phyloP scores from a whole-genome alignment of 192 early-diverging fungal species.

The Coemansia umbellata region DNA sequence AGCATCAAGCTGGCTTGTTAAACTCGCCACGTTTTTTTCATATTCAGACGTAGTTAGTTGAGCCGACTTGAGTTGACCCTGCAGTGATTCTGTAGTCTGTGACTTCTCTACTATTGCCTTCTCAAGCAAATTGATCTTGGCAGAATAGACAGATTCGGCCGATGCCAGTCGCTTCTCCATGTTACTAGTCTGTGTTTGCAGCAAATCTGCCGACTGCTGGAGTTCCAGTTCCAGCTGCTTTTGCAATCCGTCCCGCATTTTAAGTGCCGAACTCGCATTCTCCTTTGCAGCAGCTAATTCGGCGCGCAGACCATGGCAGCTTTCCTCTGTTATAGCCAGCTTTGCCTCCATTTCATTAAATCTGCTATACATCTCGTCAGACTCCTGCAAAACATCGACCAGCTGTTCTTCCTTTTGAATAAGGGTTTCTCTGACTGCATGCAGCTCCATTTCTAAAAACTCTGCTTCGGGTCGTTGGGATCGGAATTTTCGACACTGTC shows the following conservation, averaged over 20 bases:
- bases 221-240: conserved; percentile 9
- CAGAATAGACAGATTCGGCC: background rate
- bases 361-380: conserved; percentile 15
- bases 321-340: background rate
- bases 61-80: background rate
- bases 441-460: conserved; percentile 49
- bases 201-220: background rate
- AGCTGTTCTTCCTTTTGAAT: conserved; percentile 39
- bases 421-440: conserved; percentile 32
- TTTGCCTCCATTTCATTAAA: conserved; percentile 6
- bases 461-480: conserved; percentile 48
- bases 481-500: conserved; percentile 39
- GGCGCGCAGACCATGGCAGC: conserved; percentile 2
- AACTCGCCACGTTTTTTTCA: background rate
- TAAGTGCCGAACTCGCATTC: background rate
- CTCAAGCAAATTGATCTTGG: conserved; percentile 4
- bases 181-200: background rate
- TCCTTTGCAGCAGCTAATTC: background rate
- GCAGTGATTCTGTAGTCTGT: background rate
- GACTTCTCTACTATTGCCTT: background rate
- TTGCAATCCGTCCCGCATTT: background rate
- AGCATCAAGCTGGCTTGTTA: background rate
- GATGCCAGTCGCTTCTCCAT: background rate
- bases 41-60: background rate
- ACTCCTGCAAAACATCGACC: conserved; percentile 22